Evolutionary conservation across 1,139 yeast species (phyloP), one percentile per base, ranked within the genome.

Genomic region (Meyerozyma smithsonii): DNA sequence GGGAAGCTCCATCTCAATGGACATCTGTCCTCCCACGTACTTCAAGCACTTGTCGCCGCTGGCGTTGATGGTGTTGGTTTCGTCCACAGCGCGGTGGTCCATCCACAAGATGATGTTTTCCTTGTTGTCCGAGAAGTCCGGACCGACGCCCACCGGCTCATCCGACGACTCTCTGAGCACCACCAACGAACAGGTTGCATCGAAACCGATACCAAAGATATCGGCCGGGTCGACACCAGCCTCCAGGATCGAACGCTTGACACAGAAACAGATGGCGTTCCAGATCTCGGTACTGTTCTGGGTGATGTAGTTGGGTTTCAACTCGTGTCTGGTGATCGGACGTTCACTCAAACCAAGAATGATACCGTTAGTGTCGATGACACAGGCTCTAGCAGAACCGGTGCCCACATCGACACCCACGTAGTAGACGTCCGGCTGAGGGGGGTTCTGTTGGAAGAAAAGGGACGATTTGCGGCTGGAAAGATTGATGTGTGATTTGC

Each of bases 331-430:
- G 47, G 84, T 74, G 47, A 84, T 84, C 21, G 89, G 85, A 43
- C 89, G 74, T 55, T 90, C 89, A 20, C 92, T 79, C 42, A 89
- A 66, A 0, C 95, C 87, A 38, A 88, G 66, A 41, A 92, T 89
- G 38, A 84, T 81, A 41, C 98, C 97, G 37, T 75, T 69, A 52
- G 81, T 75, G 59, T 90, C 94, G 47, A 90, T 87, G 20, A 92
- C 69, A 57, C 96, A 92, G 4, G 97, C 97, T 48, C 98, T 73
- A 10, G 96, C 97, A 4, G 96, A 85, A 14, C 97, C 98, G 1
- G 98, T 90, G 19, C 98, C 98, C 26, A 92, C 97, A 58, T 92
- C 98, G 12, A 92, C 96, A 44, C 97, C 97, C 38, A 90, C 79
- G 55, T 83, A 89, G 61, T 79, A 84, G 11, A 77, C 68, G 47